Percentiles rank a stretch among this genome's conserved stretches.
Evolutionary conservation across 345 rosid species (phyloP).

Genomic region (Psidium guajava): DNA sequence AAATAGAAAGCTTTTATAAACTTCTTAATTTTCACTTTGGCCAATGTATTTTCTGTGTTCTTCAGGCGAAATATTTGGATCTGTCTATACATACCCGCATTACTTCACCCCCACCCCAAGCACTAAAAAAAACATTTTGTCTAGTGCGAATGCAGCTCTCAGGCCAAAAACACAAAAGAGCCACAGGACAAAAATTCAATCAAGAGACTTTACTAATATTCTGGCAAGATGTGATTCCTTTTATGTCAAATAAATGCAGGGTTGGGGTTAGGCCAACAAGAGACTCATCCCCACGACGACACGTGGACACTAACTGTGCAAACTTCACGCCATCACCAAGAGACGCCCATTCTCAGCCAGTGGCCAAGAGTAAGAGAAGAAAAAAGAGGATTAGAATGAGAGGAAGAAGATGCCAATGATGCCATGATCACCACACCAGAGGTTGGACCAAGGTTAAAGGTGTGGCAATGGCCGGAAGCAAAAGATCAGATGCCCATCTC

Average conservation of each 20-base stretch:
- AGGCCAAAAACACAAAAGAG: neutral
- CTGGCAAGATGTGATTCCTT: neutral
- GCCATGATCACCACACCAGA: neutral
- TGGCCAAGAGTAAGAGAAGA: neutral
- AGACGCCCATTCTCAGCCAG: neutral
- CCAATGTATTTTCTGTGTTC: neutral
- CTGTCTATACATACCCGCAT: neutral
- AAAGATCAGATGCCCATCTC: neutral
- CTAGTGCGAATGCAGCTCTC: neutral
- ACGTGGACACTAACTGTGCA: neutral
- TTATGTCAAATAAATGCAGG: neutral
- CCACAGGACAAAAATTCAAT: neutral
- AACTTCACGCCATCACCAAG: neutral
- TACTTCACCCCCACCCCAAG: neutral
- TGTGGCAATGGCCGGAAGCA: neutral
- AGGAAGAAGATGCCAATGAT: neutral
- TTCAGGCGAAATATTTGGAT: neutral
- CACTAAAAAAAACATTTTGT: neutral
- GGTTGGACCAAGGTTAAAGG: neutral
- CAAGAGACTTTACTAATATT: neutral
- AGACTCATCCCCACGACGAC: neutral
- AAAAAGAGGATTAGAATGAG: neutral
- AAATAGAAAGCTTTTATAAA: neutral
- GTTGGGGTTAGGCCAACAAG: neutral
- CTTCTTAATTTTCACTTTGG: neutral